phyloP scores from a whole-genome alignment of 805 yeast genomes.

The Nakazawaea anatomiae region DNA sequence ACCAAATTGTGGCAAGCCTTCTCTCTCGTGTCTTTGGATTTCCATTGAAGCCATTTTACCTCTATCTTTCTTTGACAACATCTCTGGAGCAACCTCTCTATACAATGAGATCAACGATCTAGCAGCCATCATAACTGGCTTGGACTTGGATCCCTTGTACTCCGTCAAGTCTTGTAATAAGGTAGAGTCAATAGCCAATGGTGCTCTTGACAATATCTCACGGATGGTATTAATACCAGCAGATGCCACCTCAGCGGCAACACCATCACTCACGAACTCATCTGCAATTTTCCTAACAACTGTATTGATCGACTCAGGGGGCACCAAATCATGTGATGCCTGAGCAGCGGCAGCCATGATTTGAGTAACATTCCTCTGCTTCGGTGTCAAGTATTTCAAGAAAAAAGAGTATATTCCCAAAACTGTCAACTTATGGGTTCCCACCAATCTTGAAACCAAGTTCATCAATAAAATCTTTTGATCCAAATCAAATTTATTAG shows the following conservation, averaged over 20 bases:
- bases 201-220: slow-evolving; percentile 89
- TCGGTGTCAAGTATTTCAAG: slow-evolving; percentile 87
- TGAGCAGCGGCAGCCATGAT: slow-evolving; percentile 97
- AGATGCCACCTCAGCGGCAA: slow-evolving; percentile 94
- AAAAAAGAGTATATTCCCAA: slow-evolving; percentile 86
- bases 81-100: slow-evolving; percentile 94
- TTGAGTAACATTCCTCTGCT: slow-evolving; percentile 90
- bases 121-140: slow-evolving; percentile 93
- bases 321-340: slow-evolving; percentile 93
- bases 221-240: slow-evolving; percentile 96
- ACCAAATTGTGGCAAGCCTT: slow-evolving; percentile 62
- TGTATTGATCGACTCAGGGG: slow-evolving; percentile 82
- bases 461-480: slow-evolving; percentile 88
- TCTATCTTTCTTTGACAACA: slow-evolving; percentile 85
- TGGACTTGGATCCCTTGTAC: slow-evolving; percentile 89
- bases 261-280: slow-evolving; percentile 98
- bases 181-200: slow-evolving; percentile 86
- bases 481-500: slow-evolving; percentile 72
- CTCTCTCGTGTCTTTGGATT: slow-evolving; percentile 54
- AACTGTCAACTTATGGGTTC: slow-evolving; percentile 89
- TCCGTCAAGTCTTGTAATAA: slow-evolving; percentile 84
- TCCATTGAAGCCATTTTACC: slow-evolving; percentile 90
- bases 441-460: slow-evolving; percentile 80
- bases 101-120: slow-evolving; percentile 78
- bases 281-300: slow-evolving; percentile 91